These are phyloP conservation scores for Penicillium maclennaniae DNA, from an alignment of 495 filamentous ascomycete species.

Conservation along the genomic window DNA sequence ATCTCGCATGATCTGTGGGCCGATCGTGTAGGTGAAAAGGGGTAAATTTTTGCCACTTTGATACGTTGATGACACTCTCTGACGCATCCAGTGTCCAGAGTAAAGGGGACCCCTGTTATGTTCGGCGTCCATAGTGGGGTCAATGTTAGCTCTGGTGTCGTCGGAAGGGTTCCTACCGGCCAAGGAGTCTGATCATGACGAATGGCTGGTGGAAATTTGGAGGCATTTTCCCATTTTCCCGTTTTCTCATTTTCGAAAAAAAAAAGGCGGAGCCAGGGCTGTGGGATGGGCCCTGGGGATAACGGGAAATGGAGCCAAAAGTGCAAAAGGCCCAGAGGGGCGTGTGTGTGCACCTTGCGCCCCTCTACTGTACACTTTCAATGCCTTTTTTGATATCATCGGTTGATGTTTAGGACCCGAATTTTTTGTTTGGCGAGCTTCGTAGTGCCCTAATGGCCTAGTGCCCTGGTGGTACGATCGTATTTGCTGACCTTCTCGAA, in stretches of 20 bases:
- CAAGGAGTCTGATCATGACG: slow-evolving; percentile 1
- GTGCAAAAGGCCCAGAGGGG: neutral
- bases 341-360: neutral
- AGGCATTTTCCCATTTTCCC: too few relatives aligned
- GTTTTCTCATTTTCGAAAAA: too few relatives aligned
- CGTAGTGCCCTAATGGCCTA: neutral
- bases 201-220: neutral
- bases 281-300: slow-evolving; percentile 1
- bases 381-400: neutral
- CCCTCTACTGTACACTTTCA: neutral
- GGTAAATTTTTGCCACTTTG: neutral
- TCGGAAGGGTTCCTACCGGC: neutral
- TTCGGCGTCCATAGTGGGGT: slow-evolving; percentile 19
- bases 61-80: neutral
- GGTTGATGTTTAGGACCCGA: slow-evolving; percentile 11
- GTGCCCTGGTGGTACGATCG: slow-evolving; percentile 1
- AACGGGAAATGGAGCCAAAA: neutral
- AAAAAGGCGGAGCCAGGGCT: neutral
- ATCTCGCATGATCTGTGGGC: slow-evolving; percentile 8
- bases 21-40: neutral
- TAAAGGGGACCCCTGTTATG: neutral
- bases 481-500: slow-evolving; percentile 21
- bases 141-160: slow-evolving; percentile 1
- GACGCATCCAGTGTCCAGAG: neutral
- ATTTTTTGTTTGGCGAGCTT: neutral